phyloP scores from a whole-genome alignment of 176 grass and related monocot genomes.

The Dactylis glomerata region DNA sequence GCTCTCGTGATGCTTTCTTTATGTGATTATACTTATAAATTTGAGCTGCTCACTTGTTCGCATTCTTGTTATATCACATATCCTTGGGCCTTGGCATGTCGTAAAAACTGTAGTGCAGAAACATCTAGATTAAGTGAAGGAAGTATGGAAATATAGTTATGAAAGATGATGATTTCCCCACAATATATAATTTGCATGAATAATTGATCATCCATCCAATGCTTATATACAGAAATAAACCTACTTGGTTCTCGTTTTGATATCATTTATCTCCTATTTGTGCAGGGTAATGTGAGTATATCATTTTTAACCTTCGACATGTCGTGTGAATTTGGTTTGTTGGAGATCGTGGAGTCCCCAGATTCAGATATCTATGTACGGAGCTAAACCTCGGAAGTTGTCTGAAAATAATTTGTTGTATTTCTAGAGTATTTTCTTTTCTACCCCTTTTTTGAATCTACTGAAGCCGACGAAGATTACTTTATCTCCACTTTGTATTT shows the following conservation, averaged over 20 bases:
- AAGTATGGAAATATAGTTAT: not conserved
- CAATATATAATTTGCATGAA: not conserved
- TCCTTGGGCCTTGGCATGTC: too few relatives aligned
- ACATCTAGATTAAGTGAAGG: not conserved
- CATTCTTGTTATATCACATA: not conserved
- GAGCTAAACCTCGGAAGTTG: not conserved
- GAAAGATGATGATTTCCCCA: not conserved
- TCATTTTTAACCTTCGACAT: not conserved
- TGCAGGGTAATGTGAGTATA: slow-evolving; percentile 7
- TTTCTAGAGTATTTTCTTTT: slow-evolving; percentile 8
- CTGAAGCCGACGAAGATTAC: not conserved
- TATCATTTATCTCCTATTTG: not conserved
- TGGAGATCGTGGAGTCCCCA: not conserved
- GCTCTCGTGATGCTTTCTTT: not conserved
- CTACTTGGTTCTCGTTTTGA: not conserved
- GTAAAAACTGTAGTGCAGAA: not conserved
- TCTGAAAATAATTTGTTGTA: not conserved
- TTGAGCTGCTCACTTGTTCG: not conserved
- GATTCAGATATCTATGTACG: slow-evolving; percentile 3
- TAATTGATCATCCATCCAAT: not conserved
- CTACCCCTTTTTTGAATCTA: not conserved
- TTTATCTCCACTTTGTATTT: not conserved
- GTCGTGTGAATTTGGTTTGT: not conserved
- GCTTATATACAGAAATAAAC: not conserved
- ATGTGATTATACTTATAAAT: not conserved